Percentiles rank a stretch among this genome's conserved stretches.
Conservation (phyloP, 208 protist species). For the Phytomonas sp. region DNA sequence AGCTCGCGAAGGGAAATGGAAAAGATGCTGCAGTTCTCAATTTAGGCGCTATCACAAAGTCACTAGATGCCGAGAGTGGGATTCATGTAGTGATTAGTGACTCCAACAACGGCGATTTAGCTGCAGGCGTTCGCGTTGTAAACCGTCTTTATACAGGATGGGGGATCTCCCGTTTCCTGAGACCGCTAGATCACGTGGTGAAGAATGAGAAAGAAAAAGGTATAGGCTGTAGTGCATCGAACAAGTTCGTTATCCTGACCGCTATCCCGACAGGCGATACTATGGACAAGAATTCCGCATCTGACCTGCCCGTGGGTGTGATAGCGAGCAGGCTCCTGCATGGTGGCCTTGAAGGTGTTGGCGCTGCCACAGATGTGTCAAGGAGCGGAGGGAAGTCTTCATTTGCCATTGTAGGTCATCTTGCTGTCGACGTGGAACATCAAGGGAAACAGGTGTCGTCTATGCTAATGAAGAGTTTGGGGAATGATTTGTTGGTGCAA, state of each 20-base stretch:
- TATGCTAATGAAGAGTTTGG: conserved; percentile 25
- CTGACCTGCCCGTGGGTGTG: background rate
- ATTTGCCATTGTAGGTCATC: conserved; percentile 21
- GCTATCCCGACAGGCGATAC: background rate
- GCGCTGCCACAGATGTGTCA: background rate
- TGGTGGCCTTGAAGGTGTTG: background rate
- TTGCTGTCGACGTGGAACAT: conserved; percentile 22
- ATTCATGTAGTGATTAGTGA: background rate
- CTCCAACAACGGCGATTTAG: background rate
- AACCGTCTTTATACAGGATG: background rate
- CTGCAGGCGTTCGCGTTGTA: background rate
- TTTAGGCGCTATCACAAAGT: background rate
- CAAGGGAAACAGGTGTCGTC: conserved; percentile 25
- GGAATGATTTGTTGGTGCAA: conserved; percentile 1
- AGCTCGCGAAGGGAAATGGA: background rate
- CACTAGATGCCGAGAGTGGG: background rate
- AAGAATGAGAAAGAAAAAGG: background rate
- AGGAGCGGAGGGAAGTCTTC: background rate
- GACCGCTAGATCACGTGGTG: background rate
- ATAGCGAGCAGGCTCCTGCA: background rate
- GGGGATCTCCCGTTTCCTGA: background rate
- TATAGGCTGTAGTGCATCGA: background rate
- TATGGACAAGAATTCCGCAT: background rate
- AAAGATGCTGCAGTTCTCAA: background rate
- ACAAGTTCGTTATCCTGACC: background rate